Percentiles rank a stretch among this genome's conserved stretches.
phyloP scores from a whole-genome alignment of 768 basidiomycete genomes.

The Heimioporus sp. region DNA sequence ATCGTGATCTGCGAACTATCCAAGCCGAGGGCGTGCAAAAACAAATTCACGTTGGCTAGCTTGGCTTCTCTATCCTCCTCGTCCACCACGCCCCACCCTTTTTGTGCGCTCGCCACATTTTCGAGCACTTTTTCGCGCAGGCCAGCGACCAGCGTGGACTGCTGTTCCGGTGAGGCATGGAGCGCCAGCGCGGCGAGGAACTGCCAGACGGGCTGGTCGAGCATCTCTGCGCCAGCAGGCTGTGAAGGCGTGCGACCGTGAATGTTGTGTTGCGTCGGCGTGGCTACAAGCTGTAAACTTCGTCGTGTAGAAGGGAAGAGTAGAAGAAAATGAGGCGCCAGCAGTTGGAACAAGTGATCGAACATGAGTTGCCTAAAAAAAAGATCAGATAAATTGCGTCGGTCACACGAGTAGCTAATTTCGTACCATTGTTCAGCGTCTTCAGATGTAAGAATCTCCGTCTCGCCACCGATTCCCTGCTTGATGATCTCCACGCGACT shows the following conservation, averaged over 20 bases:
- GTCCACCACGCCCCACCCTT: constrained; percentile 61
- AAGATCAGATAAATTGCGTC: constrained; percentile 5
- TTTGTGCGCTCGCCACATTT: constrained; percentile 77
- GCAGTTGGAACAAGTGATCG: constrained; percentile 79
- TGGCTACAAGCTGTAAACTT: constrained; percentile 37
- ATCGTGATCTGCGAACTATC: constrained; percentile 70
- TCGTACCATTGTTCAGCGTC: constrained; percentile 79
- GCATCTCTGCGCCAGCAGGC: constrained; percentile 48
- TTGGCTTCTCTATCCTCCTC: constrained; percentile 76
- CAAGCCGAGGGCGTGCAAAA: constrained; percentile 76
- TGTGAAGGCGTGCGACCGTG: constrained; percentile 67
- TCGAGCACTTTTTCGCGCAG: constrained; percentile 93
- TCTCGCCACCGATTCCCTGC: constrained; percentile 58
- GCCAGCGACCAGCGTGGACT: constrained; percentile 79
- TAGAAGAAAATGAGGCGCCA: constrained; percentile 69
- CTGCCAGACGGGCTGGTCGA: constrained; percentile 94
- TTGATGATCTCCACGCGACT: constrained; percentile 93
- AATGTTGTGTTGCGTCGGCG: constrained; percentile 33
- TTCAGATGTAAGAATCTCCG: constrained; percentile 60
- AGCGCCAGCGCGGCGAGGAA: constrained; percentile 89
- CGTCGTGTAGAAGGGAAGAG: constrained; percentile 92
- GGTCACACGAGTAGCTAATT: not conserved
- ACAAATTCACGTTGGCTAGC: constrained; percentile 90
- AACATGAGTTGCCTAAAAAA: constrained; percentile 78
- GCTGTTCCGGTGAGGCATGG: constrained; percentile 82